Conservation (phyloP, 2,329 filamentous ascomycete genomes). For the Aspergillus neotritici region DNA sequence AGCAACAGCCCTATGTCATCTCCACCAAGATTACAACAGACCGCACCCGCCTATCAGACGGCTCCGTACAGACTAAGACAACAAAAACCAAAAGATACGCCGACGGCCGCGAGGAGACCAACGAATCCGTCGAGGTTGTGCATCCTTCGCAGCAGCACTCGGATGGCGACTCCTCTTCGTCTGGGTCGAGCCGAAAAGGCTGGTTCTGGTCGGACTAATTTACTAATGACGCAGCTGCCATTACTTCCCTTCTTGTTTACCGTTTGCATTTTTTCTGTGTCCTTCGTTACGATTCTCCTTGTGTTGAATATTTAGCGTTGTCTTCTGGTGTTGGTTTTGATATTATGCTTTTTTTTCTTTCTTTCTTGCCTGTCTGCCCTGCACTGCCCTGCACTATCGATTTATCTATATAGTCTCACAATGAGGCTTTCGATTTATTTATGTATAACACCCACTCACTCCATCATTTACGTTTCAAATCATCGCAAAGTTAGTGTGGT, state of each 20-base stretch:
- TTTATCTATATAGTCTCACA: too few relatives aligned
- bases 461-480: too few relatives aligned
- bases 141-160: conserved; percentile 18
- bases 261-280: not conserved
- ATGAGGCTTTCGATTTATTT: too few relatives aligned
- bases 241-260: not conserved
- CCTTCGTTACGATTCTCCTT: not conserved
- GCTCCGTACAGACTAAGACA: conserved; percentile 53
- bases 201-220: conserved; percentile 38
- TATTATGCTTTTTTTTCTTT: too few relatives aligned
- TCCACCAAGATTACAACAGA: conserved; percentile 55
- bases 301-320: conserved; percentile 1
- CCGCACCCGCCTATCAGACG: conserved; percentile 51
- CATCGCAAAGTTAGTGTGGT: too few relatives aligned
- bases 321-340: not conserved
- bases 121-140: conserved; percentile 47
- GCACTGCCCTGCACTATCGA: too few relatives aligned
- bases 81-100: conserved; percentile 54
- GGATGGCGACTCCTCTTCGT: conserved; percentile 5
- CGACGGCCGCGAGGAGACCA: conserved; percentile 56
- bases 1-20: conserved; percentile 35
- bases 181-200: conserved; percentile 17
- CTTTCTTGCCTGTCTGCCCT: too few relatives aligned
- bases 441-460: too few relatives aligned
- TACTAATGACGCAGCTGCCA: not conserved